Conservation (phyloP, 2,329 filamentous ascomycete genomes). For the Aspergillus japonicus region DNA sequence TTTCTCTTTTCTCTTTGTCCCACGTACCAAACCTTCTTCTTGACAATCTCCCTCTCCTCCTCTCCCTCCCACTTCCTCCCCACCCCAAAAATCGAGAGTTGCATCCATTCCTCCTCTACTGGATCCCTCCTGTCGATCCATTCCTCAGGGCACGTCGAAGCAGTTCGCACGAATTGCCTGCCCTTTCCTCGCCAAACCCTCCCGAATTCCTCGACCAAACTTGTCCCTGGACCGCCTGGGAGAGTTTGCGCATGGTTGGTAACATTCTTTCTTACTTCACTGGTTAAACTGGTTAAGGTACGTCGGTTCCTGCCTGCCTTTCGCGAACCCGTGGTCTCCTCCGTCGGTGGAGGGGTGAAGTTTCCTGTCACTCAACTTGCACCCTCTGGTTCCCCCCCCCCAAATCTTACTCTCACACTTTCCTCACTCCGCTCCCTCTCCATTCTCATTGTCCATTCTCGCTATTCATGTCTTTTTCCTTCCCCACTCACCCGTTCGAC, state of each 20-base stretch:
- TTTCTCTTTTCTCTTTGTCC: background rate
- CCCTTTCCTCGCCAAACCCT: background rate
- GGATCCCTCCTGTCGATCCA: slow-evolving; percentile 41
- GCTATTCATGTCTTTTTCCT: slow-evolving; percentile 1
- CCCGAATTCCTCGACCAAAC: background rate
- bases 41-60: background rate
- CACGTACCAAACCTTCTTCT: background rate
- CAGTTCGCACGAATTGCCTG: slow-evolving; percentile 7
- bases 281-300: slow-evolving; percentile 12
- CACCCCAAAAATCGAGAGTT: background rate
- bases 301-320: slow-evolving; percentile 2
- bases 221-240: background rate
- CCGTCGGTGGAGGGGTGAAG: background rate
- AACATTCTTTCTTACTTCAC: slow-evolving; percentile 21
- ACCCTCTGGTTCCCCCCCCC: background rate
- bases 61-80: slow-evolving; percentile 8
- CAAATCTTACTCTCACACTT: slow-evolving; percentile 5
- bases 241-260: slow-evolving; percentile 19
- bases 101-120: slow-evolving; percentile 2
- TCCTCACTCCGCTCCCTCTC: slow-evolving; percentile 10
- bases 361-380: background rate
- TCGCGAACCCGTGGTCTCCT: background rate
- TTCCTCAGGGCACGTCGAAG: slow-evolving; percentile 25
- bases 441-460: slow-evolving; percentile 8
- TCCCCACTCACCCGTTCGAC: slow-evolving; percentile 1